phyloP scores from a whole-genome alignment of 768 basidiomycete genomes.

The Podaxis pistillaris region DNA sequence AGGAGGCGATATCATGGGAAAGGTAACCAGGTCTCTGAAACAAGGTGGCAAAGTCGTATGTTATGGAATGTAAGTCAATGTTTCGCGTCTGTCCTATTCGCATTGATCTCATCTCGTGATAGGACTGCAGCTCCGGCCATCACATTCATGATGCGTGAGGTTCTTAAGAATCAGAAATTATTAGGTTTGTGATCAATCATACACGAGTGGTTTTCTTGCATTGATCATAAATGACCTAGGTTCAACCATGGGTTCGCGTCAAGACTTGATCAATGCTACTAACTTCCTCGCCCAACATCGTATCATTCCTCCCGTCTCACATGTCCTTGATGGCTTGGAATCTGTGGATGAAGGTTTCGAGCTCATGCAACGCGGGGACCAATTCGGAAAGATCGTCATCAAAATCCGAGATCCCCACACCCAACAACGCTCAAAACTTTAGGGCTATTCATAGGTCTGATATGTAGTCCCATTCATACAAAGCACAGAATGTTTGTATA shows the following conservation, averaged over 20 bases:
- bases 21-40: conserved; percentile 49
- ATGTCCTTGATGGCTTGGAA: conserved; percentile 65
- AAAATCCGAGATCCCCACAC: conserved; percentile 29
- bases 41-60: conserved; percentile 58
- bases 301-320: conserved; percentile 69
- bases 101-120: conserved; percentile 4
- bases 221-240: conserved; percentile 37
- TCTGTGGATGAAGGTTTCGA: conserved; percentile 69
- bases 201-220: not conserved
- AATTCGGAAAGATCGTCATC: conserved; percentile 80
- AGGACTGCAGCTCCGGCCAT: conserved; percentile 65
- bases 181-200: conserved; percentile 47
- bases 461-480: not conserved
- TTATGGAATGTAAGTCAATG: conserved; percentile 58
- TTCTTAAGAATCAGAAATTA: conserved; percentile 71
- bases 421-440: not conserved
- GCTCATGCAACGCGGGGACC: conserved; percentile 57
- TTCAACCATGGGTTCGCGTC: conserved; percentile 81
- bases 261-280: conserved; percentile 72
- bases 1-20: conserved; percentile 62
- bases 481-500: not conserved
- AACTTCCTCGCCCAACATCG: conserved; percentile 62
- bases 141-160: conserved; percentile 74
- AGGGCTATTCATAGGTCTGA: not conserved
- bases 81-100: not conserved